Percentiles rank a stretch among this genome's conserved stretches.
Conservation (phyloP, 2,329 filamentous ascomycete genomes). For the Tolypocladium album region DNA sequence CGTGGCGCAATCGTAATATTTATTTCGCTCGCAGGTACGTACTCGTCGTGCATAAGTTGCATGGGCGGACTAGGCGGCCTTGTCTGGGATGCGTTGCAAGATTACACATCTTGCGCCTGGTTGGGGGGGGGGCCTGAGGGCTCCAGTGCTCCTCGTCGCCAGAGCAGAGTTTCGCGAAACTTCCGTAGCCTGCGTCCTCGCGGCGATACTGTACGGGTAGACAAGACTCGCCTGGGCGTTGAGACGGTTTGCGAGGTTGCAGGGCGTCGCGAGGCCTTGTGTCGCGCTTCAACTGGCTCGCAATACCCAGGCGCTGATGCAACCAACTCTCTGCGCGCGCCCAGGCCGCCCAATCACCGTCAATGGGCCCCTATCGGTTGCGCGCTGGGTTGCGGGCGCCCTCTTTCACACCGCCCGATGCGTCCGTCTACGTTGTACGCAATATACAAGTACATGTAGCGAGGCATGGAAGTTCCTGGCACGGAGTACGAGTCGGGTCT, state of each 20-base stretch:
- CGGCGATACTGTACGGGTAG: neutral
- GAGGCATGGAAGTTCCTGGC: too few relatives aligned
- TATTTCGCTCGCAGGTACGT: too few relatives aligned
- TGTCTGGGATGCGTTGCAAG: constrained; percentile 1
- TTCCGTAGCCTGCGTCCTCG: neutral
- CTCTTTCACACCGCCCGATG: neutral
- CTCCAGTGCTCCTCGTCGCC: neutral
- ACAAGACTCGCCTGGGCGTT: neutral
- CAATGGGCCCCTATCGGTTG: neutral
- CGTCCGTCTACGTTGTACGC: neutral
- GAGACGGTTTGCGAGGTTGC: neutral
- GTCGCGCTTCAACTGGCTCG: neutral
- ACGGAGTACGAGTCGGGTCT: neutral
- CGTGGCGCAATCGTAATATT: neutral
- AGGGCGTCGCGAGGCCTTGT: neutral
- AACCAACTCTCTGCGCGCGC: neutral
- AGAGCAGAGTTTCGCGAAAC: neutral
- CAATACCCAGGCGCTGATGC: neutral
- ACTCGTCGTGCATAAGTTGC: too few relatives aligned
- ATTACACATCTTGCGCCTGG: neutral
- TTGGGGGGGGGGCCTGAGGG: neutral
- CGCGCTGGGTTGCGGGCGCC: neutral
- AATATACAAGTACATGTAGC: too few relatives aligned
- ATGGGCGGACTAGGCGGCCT: neutral
- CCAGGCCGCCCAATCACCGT: neutral